These are phyloP conservation scores for Lonicera japonica DNA, from an alignment of 129 eudicot species.

Conservation along the genomic window DNA sequence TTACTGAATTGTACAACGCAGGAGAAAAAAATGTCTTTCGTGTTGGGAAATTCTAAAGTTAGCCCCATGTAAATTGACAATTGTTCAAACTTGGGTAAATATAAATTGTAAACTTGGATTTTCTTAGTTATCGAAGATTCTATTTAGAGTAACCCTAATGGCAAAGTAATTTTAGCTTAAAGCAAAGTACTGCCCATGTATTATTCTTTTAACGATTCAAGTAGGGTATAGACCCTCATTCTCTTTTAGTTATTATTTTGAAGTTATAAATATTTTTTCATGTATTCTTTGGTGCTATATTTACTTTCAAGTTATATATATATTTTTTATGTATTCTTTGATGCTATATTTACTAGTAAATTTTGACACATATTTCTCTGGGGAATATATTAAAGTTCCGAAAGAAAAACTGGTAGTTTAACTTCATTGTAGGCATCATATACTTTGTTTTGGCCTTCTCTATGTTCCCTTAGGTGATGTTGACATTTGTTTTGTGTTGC, in stretches of 20 bases:
- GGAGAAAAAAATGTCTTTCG: too few species aligned
- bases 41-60: too few species aligned
- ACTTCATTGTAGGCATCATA: conserved; percentile 87
- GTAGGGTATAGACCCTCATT: conserved; percentile 47
- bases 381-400: conserved; percentile 94
- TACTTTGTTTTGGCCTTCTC: conserved; percentile 86
- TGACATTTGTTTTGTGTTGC: background rate
- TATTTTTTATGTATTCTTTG: too few species aligned
- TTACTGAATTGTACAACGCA: too few species aligned
- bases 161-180: too few species aligned
- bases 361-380: conserved; percentile 63
- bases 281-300: background rate
- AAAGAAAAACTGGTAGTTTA: conserved; percentile 99
- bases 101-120: too few species aligned
- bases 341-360: conserved; percentile 6
- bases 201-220: conserved; percentile 90
- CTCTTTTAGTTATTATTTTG: background rate
- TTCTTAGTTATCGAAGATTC: too few species aligned
- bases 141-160: too few species aligned
- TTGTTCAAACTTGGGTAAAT: too few species aligned
- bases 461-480: conserved; percentile 90
- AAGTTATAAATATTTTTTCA: background rate
- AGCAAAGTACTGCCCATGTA: too few species aligned
- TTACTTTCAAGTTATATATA: too few species aligned
- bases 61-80: too few species aligned